Base-by-base conservation (phyloP, 108 stramenopile species). In the Cyclotella sp. region DNA sequence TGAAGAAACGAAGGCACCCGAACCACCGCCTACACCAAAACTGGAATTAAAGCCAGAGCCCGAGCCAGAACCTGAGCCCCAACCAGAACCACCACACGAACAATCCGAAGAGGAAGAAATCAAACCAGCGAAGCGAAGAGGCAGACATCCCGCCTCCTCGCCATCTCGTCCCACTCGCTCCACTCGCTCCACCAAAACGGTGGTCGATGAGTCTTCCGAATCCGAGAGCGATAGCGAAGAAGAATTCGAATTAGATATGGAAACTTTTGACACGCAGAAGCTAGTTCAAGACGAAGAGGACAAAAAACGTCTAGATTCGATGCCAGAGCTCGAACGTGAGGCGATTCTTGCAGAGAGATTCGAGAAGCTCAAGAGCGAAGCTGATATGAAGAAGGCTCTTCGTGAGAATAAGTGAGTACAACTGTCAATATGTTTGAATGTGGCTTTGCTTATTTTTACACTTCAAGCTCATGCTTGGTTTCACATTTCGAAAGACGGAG, bases 261-360 rank as follows among this genome's bases (percentile, higher is more conserved):
- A 93, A 68, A 92, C 82, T 21, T 87, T 90, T 47, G 92, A 95
- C 79, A 80, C 87, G 11, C 84, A 89, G 52, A 85, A 82, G 49
- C 66, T 95, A 22, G 79, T 96, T 30, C 75, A 89, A 72, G 86
- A 89, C 63, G 93, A 92, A 22, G 91, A 76, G 8, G 95, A 96
- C 79, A 86, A 85, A 42, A 93, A 93, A 68, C 82, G 88, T 80
- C 79, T 96, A 11, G 91, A 96, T 54, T 83, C 87, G 27, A 53
- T 96, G 47, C 89, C 93, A 11, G 95, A 96, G 70, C 52, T 96
- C 18, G 95, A 96, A 64, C 91, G 95, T 75, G 95, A 96, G 85
- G 89, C 90, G 49, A 93, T 93, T 69, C 70, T 96, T 3, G 95
- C 85, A 14, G 91, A 96, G 49, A 89, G 95, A 30, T 96, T 94